These are phyloP conservation scores for Tetrapisispora iriomotensis DNA, from an alignment of 805 yeast genomes.

Conservation along the genomic window DNA sequence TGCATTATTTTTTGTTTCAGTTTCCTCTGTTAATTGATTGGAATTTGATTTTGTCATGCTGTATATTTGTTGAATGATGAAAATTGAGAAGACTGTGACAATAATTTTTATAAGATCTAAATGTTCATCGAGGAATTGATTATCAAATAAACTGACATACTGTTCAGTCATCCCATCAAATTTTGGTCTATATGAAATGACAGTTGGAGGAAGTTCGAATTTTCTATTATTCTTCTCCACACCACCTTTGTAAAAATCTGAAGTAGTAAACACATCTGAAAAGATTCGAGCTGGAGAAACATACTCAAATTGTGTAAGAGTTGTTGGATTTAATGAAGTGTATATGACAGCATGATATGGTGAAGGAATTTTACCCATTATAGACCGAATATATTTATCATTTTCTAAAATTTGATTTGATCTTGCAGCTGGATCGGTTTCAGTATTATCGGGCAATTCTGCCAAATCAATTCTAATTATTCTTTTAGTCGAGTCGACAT, in stretches of 20 bases:
- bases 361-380: conserved; percentile 59
- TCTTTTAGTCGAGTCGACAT: conserved; percentile 54
- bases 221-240: conserved; percentile 43
- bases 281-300: conserved; percentile 36
- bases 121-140: conserved; percentile 17
- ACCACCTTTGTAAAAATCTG: conserved; percentile 37
- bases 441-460: conserved; percentile 34
- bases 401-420: conserved; percentile 7
- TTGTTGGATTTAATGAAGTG: conserved; percentile 33
- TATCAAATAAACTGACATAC: conserved; percentile 18
- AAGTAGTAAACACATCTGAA: conserved; percentile 45
- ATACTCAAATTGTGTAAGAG: conserved; percentile 13
- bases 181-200: conserved; percentile 28
- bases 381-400: conserved; percentile 41
- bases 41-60: no score
- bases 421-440: neutral
- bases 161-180: conserved; percentile 9
- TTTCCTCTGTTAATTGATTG: neutral
- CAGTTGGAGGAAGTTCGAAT: conserved; percentile 23
- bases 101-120: conserved; percentile 11
- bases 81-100: conserved; percentile 6
- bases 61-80: neutral
- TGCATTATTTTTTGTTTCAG: neutral
- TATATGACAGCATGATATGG: conserved; percentile 58
- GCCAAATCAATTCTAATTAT: conserved; percentile 52